A percentile compares a stretch with the other conserved stretches of the same genome.
Conservation (phyloP, 768 basidiomycete species). For the Lyophyllum decastes region DNA sequence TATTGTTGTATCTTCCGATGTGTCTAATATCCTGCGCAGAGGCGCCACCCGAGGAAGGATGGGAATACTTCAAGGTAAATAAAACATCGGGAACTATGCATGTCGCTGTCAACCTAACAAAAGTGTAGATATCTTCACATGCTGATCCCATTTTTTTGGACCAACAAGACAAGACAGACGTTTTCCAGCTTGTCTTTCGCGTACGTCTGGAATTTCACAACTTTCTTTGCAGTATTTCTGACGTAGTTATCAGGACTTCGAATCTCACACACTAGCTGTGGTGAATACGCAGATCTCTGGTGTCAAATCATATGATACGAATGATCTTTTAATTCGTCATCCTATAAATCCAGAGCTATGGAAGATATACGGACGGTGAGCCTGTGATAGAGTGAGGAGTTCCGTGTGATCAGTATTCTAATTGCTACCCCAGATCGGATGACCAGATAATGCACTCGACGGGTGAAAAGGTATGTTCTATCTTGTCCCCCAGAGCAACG, state of each 20-base stretch:
- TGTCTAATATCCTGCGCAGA: not conserved
- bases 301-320: conserved; percentile 34
- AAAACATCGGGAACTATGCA: not conserved
- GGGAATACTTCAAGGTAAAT: conserved; percentile 17
- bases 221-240: not conserved
- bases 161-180: conserved; percentile 1
- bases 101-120: not conserved
- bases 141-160: conserved; percentile 1
- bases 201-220: not conserved
- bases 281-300: conserved; percentile 33
- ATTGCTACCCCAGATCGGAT: conserved; percentile 24
- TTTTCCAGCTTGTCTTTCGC: conserved; percentile 9
- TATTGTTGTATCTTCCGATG: not conserved
- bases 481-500: not conserved
- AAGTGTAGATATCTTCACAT: conserved; percentile 4
- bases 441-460: conserved; percentile 47
- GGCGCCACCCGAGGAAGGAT: conserved; percentile 10
- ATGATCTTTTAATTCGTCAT: conserved; percentile 41
- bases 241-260: not conserved
- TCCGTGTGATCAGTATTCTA: not conserved
- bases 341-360: conserved; percentile 36
- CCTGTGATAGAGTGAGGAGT: not conserved
- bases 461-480: conserved; percentile 36
- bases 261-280: conserved; percentile 25
- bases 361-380: conserved; percentile 37